phyloP scores from a whole-genome alignment of 140 eudicot genomes.

The Senecio squalidus region DNA sequence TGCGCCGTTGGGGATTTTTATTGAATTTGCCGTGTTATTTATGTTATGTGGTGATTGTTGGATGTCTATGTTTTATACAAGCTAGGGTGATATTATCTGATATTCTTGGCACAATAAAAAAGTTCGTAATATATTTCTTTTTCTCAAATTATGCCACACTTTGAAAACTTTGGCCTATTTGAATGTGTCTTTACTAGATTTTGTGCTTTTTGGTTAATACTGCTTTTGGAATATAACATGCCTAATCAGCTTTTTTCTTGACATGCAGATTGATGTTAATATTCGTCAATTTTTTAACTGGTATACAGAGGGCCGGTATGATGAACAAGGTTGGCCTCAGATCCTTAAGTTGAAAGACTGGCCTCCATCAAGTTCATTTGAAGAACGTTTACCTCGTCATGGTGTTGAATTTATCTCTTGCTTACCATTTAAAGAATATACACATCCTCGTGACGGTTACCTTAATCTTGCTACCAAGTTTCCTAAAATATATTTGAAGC shows the following conservation, averaged over 20 bases:
- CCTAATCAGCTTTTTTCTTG: neutral
- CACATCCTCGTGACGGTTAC: constrained; percentile 69
- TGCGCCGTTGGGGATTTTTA: too few relatives aligned
- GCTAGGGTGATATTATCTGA: neutral
- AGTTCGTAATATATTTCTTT: too few relatives aligned
- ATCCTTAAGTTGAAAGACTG: constrained; percentile 85
- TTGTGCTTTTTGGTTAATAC: neutral
- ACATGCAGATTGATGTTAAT: constrained; percentile 56
- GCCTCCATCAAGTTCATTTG: constrained; percentile 80
- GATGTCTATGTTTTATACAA: neutral
- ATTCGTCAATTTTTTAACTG: constrained; percentile 55
- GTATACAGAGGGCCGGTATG: constrained; percentile 40
- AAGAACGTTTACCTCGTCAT: constrained; percentile 73
- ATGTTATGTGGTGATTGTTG: neutral
- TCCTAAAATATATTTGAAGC: constrained; percentile 48
- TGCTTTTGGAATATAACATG: neutral
- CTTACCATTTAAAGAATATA: constrained; percentile 79
- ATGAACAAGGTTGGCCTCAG: constrained; percentile 47
- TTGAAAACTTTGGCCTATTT: neutral
- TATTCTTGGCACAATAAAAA: too few relatives aligned
- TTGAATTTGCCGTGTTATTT: too few relatives aligned
- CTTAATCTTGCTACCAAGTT: constrained; percentile 69
- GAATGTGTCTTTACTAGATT: neutral
- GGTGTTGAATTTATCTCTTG: constrained; percentile 59
- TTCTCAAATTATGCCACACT: neutral